phyloP scores from a whole-genome alignment of 345 rosid genomes.

The Rhodomyrtus tomentosa region DNA sequence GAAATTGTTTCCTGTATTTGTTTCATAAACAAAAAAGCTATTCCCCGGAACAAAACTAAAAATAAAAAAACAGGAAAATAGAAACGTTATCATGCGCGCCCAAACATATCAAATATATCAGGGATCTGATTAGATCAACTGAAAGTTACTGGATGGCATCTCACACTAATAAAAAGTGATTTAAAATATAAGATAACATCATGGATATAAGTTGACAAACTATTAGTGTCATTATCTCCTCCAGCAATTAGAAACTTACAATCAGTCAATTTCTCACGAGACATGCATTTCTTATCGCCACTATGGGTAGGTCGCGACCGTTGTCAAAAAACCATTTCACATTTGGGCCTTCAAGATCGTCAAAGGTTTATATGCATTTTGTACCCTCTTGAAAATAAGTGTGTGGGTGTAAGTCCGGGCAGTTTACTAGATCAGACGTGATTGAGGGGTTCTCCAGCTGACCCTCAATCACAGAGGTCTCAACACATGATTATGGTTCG shows the following conservation, averaged over 20 bases:
- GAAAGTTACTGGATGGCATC: rapidly evolving
- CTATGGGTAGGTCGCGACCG: rapidly evolving
- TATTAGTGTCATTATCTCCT: not conserved
- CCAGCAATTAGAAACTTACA: not conserved
- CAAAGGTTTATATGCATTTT: not conserved
- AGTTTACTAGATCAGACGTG: not conserved
- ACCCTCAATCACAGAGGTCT: no score
- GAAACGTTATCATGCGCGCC: no score
- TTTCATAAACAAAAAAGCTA: no score
- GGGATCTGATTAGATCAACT: not conserved
- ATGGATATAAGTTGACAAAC: not conserved
- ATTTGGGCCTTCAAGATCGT: not conserved
- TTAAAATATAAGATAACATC: not conserved
- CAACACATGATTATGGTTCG: no score
- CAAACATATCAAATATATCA: not conserved
- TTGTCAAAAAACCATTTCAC: not conserved
- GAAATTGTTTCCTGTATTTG: no score
- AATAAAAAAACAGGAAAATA: no score
- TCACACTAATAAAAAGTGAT: not conserved
- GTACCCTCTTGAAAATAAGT: not conserved
- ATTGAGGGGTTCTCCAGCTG: not conserved
- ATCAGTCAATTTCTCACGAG: rapidly evolving
- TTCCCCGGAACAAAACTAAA: no score
- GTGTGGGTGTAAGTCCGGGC: not conserved
- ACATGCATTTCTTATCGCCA: not conserved